These are phyloP conservation scores for Zygosaccharomyces pseudobailii DNA, from an alignment of 1,139 yeast species.

Conservation along the genomic window DNA sequence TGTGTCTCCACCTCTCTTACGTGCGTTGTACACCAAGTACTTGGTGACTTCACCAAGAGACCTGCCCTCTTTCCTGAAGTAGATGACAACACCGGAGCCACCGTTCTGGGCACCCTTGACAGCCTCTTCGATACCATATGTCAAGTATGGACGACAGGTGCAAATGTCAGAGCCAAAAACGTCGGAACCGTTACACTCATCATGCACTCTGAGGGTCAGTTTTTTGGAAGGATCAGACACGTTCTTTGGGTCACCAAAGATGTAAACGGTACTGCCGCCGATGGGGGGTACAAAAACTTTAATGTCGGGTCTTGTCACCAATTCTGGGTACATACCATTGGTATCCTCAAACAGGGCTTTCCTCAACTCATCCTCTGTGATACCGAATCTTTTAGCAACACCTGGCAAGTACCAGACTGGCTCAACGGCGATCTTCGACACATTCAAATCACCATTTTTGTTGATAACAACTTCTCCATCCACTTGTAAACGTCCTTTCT, in stretches of 20 bases:
- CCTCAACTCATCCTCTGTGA: conserved; percentile 51
- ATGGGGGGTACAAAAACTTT: conserved; percentile 59
- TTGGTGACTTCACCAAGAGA: conserved; percentile 63
- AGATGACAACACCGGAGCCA: conserved; percentile 55
- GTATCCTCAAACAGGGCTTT: conserved; percentile 57
- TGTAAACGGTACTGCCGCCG: conserved; percentile 59
- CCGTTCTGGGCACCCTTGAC: conserved; percentile 61
- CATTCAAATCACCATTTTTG: conserved; percentile 52
- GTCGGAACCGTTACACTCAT: conserved; percentile 64
- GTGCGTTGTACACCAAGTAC: conserved; percentile 59
- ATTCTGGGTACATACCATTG: conserved; percentile 61
- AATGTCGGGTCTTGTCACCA: conserved; percentile 57
- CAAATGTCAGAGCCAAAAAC: conserved; percentile 62
- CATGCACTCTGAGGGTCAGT: conserved; percentile 55
- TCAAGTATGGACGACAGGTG: conserved; percentile 59
- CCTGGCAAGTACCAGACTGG: conserved; percentile 67
- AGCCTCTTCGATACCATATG: conserved; percentile 58
- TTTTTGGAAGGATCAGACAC: conserved; percentile 45
- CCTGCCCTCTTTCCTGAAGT: conserved; percentile 62
- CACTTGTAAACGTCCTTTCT: conserved; percentile 45
- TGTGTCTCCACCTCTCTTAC: conserved; percentile 60
- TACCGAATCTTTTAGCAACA: conserved; percentile 54
- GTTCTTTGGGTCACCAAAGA: conserved; percentile 53
- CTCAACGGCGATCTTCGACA: conserved; percentile 58
- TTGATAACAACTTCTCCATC: conserved; percentile 56